Conservation (phyloP, 257 asterid species). For the Dorcoceras hygrometricum region DNA sequence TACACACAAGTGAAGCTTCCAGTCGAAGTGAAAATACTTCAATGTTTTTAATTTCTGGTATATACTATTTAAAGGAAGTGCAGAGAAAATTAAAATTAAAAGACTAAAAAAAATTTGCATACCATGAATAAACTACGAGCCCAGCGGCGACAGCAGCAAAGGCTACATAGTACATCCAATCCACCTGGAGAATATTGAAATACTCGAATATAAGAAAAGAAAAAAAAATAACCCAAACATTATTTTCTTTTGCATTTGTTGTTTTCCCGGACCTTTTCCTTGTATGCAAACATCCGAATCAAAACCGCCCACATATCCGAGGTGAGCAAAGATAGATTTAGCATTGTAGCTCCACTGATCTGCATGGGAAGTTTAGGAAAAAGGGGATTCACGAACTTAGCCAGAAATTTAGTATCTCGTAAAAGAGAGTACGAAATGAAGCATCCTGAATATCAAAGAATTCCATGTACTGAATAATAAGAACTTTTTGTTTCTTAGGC, state of each 20-base stretch:
- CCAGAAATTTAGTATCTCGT: background rate
- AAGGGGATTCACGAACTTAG: background rate
- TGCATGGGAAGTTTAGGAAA: constrained; percentile 33
- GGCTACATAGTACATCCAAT: constrained; percentile 90
- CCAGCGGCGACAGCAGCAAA: constrained; percentile 78
- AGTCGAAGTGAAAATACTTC: background rate
- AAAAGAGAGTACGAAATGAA: background rate
- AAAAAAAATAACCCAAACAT: background rate
- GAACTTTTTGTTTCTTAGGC: background rate
- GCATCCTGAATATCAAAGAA: background rate
- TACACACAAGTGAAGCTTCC: background rate
- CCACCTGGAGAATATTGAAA: constrained; percentile 58
- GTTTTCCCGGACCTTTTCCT: constrained; percentile 62
- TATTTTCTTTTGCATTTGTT: background rate
- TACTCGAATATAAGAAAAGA: background rate
- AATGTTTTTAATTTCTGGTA: background rate
- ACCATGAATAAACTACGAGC: constrained; percentile 77
- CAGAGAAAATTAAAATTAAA: background rate
- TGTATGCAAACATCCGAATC: constrained; percentile 86
- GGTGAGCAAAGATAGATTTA: constrained; percentile 80
- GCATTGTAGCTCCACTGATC: constrained; percentile 88
- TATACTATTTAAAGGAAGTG: background rate
- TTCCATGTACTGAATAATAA: background rate
- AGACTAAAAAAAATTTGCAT: constrained; percentile 25
- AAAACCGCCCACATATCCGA: constrained; percentile 98